Evolutionary conservation across 768 basidiomycete genomes (phyloP).

Genomic region (Pisolithus tinctorius): DNA sequence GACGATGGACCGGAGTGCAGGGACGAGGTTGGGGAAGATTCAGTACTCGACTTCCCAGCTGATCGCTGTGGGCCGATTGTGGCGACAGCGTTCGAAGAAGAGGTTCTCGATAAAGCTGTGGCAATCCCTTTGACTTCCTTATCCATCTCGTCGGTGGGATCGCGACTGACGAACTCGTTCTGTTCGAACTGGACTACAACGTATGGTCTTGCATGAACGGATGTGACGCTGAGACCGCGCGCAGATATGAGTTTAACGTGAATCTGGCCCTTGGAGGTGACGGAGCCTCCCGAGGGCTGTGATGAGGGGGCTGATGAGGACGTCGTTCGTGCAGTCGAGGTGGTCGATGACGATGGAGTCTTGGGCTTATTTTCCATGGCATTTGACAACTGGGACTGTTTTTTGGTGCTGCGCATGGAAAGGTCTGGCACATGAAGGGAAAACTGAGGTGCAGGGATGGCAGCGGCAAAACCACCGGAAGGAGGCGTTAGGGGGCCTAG

Average conservation of each 20-base stretch:
- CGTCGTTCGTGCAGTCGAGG: slow-evolving; percentile 29
- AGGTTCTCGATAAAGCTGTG: slow-evolving; percentile 46
- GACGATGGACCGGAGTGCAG: slow-evolving; percentile 33
- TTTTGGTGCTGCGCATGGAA: slow-evolving; percentile 62
- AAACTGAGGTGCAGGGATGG: slow-evolving; percentile 52
- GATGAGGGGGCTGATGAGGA: slow-evolving; percentile 14
- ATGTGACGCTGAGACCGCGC: slow-evolving; percentile 69
- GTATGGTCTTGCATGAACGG: slow-evolving; percentile 68
- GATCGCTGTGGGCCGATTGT: slow-evolving; percentile 54
- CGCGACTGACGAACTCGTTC: slow-evolving; percentile 93
- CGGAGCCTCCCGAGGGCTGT: slow-evolving; percentile 25
- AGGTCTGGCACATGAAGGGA: slow-evolving; percentile 84
- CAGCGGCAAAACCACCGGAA: slow-evolving; percentile 41
- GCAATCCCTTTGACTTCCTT: slow-evolving; percentile 86
- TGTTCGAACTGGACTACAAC: slow-evolving; percentile 98
- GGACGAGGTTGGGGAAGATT: slow-evolving; percentile 39
- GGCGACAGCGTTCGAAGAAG: slow-evolving; percentile 47
- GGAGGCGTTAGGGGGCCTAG: slow-evolving; percentile 43
- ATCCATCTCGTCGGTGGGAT: slow-evolving; percentile 78
- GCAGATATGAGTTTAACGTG: slow-evolving; percentile 96
- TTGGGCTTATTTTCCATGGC: slow-evolving; percentile 31
- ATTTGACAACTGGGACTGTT: slow-evolving; percentile 25
- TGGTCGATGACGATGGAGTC: slow-evolving; percentile 36
- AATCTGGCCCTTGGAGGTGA: slow-evolving; percentile 64
- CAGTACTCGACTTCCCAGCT: slow-evolving; percentile 35